These are phyloP conservation scores for Mercurialis annua DNA, from an alignment of 345 rosid genomes.

Conservation along the genomic window DNA sequence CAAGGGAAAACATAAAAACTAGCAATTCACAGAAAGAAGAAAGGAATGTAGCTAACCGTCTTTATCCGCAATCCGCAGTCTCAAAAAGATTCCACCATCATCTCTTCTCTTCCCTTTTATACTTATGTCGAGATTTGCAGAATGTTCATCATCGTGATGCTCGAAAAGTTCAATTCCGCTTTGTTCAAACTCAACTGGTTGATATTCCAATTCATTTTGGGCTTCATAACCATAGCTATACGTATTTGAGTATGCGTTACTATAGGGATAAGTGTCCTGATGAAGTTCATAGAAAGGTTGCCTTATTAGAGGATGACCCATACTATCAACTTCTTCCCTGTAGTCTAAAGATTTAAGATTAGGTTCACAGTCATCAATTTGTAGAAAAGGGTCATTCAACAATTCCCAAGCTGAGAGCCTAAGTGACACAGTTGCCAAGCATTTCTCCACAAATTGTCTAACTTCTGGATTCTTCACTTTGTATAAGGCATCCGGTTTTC, in stretches of 20 bases:
- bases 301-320: conserved; percentile 45
- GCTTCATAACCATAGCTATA: conserved; percentile 34
- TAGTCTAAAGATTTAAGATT: conserved; percentile 47
- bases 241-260: conserved; percentile 47
- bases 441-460: conserved; percentile 74
- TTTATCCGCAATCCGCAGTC: conserved; percentile 70
- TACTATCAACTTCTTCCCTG: conserved; percentile 40
- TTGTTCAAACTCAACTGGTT: conserved; percentile 47
- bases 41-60: conserved; percentile 54
- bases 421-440: conserved; percentile 72
- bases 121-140: conserved; percentile 56
- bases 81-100: conserved; percentile 63
- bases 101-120: conserved; percentile 73
- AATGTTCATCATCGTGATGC: conserved; percentile 58
- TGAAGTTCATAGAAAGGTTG: conserved; percentile 46
- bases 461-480: conserved; percentile 82
- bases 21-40: conserved; percentile 3
- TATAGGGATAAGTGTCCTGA: conserved; percentile 33
- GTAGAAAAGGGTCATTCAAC: conserved; percentile 78
- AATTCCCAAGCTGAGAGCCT: conserved; percentile 89
- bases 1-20: background rate
- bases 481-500: conserved; percentile 82
- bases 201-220: conserved; percentile 52
- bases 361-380: conserved; percentile 49
- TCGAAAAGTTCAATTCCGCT: conserved; percentile 69